A percentile compares a stretch with the other conserved stretches of the same genome.
Conservation (phyloP, 345 rosid species). For the Streptanthus diversifolius region DNA sequence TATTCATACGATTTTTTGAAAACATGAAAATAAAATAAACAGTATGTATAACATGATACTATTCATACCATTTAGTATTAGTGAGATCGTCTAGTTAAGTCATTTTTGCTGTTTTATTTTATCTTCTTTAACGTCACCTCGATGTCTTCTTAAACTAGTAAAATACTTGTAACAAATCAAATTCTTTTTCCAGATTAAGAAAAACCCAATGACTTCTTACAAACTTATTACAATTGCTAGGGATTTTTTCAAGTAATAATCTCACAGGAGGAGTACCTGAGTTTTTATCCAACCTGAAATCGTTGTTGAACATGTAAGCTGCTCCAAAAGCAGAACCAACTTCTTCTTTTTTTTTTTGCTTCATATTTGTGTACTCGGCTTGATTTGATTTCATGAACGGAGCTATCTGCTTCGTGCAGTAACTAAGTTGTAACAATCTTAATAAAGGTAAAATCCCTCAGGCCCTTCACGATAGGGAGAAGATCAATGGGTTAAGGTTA, state of each 20-base stretch:
- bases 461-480: not conserved
- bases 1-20: too few relatives aligned
- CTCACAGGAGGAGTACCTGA: conserved; percentile 41
- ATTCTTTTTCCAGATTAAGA: too few relatives aligned
- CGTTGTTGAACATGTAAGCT: conserved; percentile 39
- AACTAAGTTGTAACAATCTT: conserved; percentile 34
- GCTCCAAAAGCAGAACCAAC: not conserved
- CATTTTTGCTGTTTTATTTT: too few relatives aligned
- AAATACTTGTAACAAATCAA: too few relatives aligned
- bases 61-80: too few relatives aligned
- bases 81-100: too few relatives aligned
- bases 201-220: not conserved
- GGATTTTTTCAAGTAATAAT: conserved; percentile 43
- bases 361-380: not conserved
- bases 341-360: not conserved
- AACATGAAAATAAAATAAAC: too few relatives aligned
- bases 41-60: too few relatives aligned
- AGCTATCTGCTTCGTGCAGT: not conserved
- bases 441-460: conserved; percentile 33
- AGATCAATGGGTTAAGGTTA: not conserved
- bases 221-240: not conserved
- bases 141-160: too few relatives aligned
- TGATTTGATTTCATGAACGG: not conserved
- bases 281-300: conserved; percentile 31
- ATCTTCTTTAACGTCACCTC: too few relatives aligned